Evolutionary conservation across 2,329 filamentous ascomycete species (phyloP), one percentile per base, ranked within the genome.

Genomic region (Trichoderma sp.): DNA sequence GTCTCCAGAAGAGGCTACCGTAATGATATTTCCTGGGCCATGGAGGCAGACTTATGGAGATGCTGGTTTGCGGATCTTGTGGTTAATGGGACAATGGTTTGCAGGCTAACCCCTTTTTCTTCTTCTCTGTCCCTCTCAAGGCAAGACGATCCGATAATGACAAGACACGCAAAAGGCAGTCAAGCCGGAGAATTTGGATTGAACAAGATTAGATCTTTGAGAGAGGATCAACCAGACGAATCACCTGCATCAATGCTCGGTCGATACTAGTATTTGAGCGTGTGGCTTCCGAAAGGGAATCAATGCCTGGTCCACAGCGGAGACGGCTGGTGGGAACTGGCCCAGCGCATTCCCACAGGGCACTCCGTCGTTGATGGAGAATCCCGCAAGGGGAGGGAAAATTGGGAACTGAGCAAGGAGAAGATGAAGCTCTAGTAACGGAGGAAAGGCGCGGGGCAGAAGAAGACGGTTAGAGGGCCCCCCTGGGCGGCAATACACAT

Each of bases 291-390:
- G 67, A 68, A 63, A 68, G 55, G 26, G 70, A 61, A 64, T 65
- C 66, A 68, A 69, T 69, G 53, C 63, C 61, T 66, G 71, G 71
- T 72, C 71, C 71, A 71, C 71, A 66, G 62, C 62, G 68, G 61
- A 72, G 71, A 62, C 71, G 36, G 62, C 47, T 68, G 53, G 71
- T 72, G 68, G 71, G 61, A 72, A 72, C 71, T 62, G 71, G 61
- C 55, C 50, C 55, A 58, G 71, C 71, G 64, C 57, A 70, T 70
- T 71, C 61, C 59, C 57, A 63, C 68, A 63, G 62, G 36, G 59
- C 28, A 72, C 57, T 39, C 39, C 70, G 55, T 62, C 34, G 34
- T 69, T 17, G 53, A 62, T 69, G 70, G 70, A 69, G 70, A 57
- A 57, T 70, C 47, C 66, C 66, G 53, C 58, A 67, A 62, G 62